Percentiles rank a stretch among this genome's conserved stretches.
phyloP scores from a whole-genome alignment of 768 basidiomycete species.

The Postia placenta region DNA sequence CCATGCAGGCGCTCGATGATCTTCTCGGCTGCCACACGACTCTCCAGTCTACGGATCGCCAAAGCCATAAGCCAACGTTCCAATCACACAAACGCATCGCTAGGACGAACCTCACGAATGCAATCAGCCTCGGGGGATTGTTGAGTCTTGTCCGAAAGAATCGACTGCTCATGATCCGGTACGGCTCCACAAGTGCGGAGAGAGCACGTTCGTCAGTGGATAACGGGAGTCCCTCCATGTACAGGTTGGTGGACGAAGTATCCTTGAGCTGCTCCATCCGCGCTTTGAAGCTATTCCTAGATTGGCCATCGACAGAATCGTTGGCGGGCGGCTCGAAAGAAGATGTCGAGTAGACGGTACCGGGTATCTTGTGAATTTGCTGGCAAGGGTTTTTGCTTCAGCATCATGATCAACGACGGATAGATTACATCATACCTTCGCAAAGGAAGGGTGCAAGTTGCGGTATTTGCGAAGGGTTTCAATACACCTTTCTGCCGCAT shows the following conservation, averaged over 20 bases:
- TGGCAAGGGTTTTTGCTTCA: conserved; percentile 16
- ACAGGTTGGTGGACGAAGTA: conserved; percentile 64
- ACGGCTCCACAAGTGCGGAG: conserved; percentile 57
- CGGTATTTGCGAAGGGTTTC: conserved; percentile 60
- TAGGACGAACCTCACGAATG: conserved; percentile 65
- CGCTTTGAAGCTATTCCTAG: conserved; percentile 54
- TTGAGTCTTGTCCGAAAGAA: conserved; percentile 78
- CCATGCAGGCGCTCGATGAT: conserved; percentile 75
- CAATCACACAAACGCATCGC: too few species aligned
- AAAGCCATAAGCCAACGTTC: too few species aligned
- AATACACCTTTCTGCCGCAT: conserved; percentile 72
- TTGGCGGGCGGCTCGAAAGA: not conserved
- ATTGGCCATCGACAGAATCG: not conserved
- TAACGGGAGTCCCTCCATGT: conserved; percentile 76
- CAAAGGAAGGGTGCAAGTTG: conserved; percentile 82
- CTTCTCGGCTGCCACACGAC: conserved; percentile 66
- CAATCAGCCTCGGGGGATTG: conserved; percentile 72
- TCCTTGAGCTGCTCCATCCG: conserved; percentile 75
- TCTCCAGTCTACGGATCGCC: conserved; percentile 63
- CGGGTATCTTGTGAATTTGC: conserved; percentile 80
- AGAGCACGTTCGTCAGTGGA: conserved; percentile 68
- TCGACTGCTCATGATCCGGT: conserved; percentile 67
- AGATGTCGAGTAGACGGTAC: conserved; percentile 49
- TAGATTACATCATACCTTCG: conserved; percentile 47
- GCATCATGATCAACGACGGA: not conserved